Evolutionary conservation across 2,329 filamentous ascomycete species (phyloP).

Genomic region (Stemphylium vesicarium): DNA sequence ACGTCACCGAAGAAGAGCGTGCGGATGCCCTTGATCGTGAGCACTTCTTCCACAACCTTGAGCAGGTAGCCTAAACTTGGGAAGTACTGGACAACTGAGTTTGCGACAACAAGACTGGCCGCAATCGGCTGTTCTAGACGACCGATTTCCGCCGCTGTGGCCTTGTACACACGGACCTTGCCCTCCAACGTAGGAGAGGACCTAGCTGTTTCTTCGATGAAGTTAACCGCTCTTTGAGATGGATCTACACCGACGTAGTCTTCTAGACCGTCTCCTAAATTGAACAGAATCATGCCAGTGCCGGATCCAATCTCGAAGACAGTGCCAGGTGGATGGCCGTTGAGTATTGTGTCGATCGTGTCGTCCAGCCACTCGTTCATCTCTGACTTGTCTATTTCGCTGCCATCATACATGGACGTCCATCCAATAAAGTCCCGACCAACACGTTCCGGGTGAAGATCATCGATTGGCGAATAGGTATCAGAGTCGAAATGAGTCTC

Average conservation of each 20-base stretch:
- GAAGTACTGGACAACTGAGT: constrained; percentile 19
- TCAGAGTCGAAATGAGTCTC: constrained; percentile 10
- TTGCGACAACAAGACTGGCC: constrained; percentile 1
- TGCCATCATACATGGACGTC: constrained; percentile 19
- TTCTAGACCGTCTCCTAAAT: constrained; percentile 1
- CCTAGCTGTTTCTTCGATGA: constrained; percentile 1
- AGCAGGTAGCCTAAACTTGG: constrained; percentile 14
- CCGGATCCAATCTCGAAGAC: constrained; percentile 17
- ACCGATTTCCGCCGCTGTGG: not conserved
- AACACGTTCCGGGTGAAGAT: no score
- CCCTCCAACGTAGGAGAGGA: not conserved
- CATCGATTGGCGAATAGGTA: not conserved
- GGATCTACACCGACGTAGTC: constrained; percentile 13
- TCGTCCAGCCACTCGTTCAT: constrained; percentile 22
- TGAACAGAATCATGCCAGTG: constrained; percentile 21
- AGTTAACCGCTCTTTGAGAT: constrained; percentile 1
- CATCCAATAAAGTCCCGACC: constrained; percentile 16
- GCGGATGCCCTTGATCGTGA: not conserved
- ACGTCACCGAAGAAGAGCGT: constrained; percentile 12
- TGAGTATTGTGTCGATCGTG: constrained; percentile 6
- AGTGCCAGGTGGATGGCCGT: not conserved
- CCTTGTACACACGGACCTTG: constrained; percentile 1
- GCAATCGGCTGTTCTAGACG: not conserved
- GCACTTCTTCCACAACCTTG: not conserved
- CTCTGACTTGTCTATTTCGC: constrained; percentile 7